Base-by-base conservation (phyloP, 805 yeast genomes). In the Ogataea populi-albae region DNA sequence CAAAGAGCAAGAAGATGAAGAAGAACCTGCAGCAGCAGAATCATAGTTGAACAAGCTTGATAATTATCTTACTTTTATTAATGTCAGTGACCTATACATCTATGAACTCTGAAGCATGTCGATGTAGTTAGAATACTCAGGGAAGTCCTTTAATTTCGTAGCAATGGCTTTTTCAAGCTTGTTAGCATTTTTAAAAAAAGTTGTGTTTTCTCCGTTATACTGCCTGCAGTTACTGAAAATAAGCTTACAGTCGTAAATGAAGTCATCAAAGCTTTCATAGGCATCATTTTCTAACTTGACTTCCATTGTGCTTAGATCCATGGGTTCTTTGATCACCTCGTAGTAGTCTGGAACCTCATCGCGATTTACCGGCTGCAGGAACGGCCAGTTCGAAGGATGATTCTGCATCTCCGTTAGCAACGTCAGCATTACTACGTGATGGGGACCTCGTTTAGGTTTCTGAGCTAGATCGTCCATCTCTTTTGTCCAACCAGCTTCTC, bases 371-470 rank as follows among this genome's bases (percentile, higher is more conserved):
- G 98, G 96, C 37, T 79, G 83, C 30, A 88, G 77, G 62, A 93
- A 93, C 24, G 99, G 98, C 98, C 98, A 93, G 18, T 97, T 91
- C 4, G 96, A 86, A 0, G 98, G 94, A 61, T 93, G 95, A 56
- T 86, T 87, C 54, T 86, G 93, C 66, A 93, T 60, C 54, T 93
- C 99, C 5, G 87, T 78, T 26, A 93, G 69, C 12, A 93, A 62
- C 37, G 87, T 87, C 50, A 86, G 86, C 95, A 93, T 89, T 43
- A 84, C 83, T 29, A 93, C 93, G 64, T 86, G 86, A 64, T 93
- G 97, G 7, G 97, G 96, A 2, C 94, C 86, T 37, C 96, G 69
- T 58, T 88, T 87, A 2, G 98, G 98, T 54, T 87, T 77, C 53
- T 94, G 91, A 0, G 98, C 98, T 40, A 93, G 66, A 49, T 87